Evolutionary conservation across 2,329 filamentous ascomycete species (phyloP), one percentile per base, ranked within the genome.

Genomic region (Fusarium nurragi): DNA sequence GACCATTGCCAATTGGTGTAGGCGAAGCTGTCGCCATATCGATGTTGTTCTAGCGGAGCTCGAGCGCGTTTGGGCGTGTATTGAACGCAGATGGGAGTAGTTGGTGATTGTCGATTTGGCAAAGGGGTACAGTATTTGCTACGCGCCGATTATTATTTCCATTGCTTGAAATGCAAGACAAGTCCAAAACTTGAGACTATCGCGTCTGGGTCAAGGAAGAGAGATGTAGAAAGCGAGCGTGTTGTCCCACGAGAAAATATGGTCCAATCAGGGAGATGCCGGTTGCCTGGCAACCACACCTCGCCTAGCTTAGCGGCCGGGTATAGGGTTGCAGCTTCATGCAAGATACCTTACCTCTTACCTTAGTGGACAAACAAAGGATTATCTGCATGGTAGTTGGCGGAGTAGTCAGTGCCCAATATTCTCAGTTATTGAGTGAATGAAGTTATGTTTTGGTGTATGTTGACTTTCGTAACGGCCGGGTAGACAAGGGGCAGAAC

Each of bases 21-120:
- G 84, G 85, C 67, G 85, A 87, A 64, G 78, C 79, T 51, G 81
- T 79, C 57, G 84, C 79, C 84, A 86, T 86, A 32, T 74, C 69
- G 44, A 56, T 61, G 43, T 62, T 60, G 59, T 61, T 54, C 52
- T 56, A 55, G 49, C 67, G 26, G 38, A 32, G 48, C 64, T 66
- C 65, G 62, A 51, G 54, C 61, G 68, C 64, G 54, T 70, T 50
- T 44, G 39, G 54, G 59, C 48, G 47, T 52, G 48, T 36, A 49
- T 38, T 47, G 54, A 59, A 66, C 49, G 53, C 48, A 41, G 49
- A 23, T 61, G 50, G 56, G 44, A 65, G 60, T 60, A 63, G 64
- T 69, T 65, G 64, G 51, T 43, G 45, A 57, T 43, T 44, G 18
- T 34, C 61, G 32, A 18, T 30, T 45, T 68, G 46, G 47, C 40